Percentiles rank a stretch among this genome's conserved stretches.
These are phyloP conservation scores for Prunus mira DNA, from an alignment of 306 rosid genomes.

Conservation along the genomic window DNA sequence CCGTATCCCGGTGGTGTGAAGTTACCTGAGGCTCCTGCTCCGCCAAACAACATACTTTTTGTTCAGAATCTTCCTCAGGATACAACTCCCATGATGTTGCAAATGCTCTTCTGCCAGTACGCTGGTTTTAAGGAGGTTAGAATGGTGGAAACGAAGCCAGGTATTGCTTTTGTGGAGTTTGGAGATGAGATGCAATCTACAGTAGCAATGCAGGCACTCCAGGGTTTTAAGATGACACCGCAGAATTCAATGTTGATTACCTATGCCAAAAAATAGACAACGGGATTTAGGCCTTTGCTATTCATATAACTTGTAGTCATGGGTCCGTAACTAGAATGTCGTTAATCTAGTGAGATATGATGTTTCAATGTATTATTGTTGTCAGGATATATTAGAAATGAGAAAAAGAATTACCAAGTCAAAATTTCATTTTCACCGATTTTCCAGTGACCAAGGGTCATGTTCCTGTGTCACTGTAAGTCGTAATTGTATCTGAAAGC, in stretches of 20 bases:
- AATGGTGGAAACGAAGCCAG: slow-evolving; percentile 97
- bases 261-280: slow-evolving; percentile 79
- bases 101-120: slow-evolving; percentile 93
- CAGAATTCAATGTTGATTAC: slow-evolving; percentile 93
- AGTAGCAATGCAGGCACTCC: slow-evolving; percentile 87
- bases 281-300: slow-evolving; percentile 14
- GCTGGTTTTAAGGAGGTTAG: slow-evolving; percentile 96
- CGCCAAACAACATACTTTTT: slow-evolving; percentile 90
- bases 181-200: slow-evolving; percentile 89
- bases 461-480: background rate
- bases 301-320: slow-evolving; percentile 8
- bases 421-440: background rate
- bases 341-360: background rate
- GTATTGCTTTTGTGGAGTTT: slow-evolving; percentile 94
- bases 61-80: slow-evolving; percentile 91
- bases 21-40: slow-evolving; percentile 97
- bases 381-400: background rate
- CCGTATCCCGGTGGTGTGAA: slow-evolving; percentile 87
- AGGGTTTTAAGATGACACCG: slow-evolving; percentile 89
- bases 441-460: background rate
- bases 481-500: slow-evolving; percentile 1
- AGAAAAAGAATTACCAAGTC: background rate
- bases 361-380: slow-evolving; percentile 4
- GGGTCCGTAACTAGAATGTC: slow-evolving; percentile 9
- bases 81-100: slow-evolving; percentile 93